Percentiles rank a stretch among this genome's conserved stretches.
phyloP scores from a whole-genome alignment of 495 filamentous ascomycete species.

The Oleoguttula mirabilis region DNA sequence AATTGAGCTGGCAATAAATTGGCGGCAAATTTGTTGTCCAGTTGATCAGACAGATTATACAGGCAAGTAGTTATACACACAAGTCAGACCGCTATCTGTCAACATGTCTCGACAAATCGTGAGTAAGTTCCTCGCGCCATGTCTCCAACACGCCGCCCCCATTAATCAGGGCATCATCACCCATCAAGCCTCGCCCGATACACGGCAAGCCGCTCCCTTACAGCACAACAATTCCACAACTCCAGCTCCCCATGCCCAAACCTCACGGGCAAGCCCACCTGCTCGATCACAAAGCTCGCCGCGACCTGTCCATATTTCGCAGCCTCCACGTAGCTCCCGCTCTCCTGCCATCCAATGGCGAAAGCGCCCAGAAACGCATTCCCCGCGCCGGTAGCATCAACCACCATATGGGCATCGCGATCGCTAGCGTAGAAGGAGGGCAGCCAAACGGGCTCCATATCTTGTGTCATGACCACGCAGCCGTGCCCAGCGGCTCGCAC shows the following conservation, averaged over 20 bases:
- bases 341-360: conserved; percentile 54
- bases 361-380: conserved; percentile 82
- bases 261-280: conserved; percentile 62
- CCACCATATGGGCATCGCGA: conserved; percentile 40
- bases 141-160: no score
- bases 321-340: conserved; percentile 46
- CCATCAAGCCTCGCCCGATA: no score
- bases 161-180: no score
- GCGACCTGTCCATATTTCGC: conserved; percentile 67
- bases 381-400: conserved; percentile 90
- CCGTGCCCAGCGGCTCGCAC: conserved; percentile 48
- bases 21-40: no score
- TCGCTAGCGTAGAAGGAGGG: conserved; percentile 48
- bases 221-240: no score
- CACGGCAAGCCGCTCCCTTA: no score
- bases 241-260: conserved; percentile 3
- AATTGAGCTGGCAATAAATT: no score
- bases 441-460: conserved; percentile 32
- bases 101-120: no score
- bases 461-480: conserved; percentile 39
- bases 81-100: no score
- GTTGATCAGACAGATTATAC: no score
- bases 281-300: conserved; percentile 86
- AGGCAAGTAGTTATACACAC: no score
- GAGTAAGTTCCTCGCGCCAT: no score